Evolutionary conservation across 2,329 filamentous ascomycete species (phyloP), one percentile per base, ranked within the genome.

Genomic region (Elsinoe arachidis): DNA sequence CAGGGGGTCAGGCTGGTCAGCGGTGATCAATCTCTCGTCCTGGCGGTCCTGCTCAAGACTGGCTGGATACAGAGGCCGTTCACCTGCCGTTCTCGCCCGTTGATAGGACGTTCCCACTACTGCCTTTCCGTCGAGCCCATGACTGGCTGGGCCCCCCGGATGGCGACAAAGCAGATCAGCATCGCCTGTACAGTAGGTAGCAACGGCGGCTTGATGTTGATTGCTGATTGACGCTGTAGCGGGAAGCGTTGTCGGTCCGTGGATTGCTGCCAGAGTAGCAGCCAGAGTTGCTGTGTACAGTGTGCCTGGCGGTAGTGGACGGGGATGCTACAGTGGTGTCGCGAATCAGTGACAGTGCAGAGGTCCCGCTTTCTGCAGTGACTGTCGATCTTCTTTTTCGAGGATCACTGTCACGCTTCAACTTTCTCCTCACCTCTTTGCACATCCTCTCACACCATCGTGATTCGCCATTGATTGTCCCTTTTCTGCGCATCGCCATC

Each of bases 371-470:
- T 51, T 53, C 34, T 53, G 49, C 49, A 53, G 33, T 39, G 35
- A 30, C 49, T 53, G 49, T 53, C 49, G 49, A 53, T 53, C 49
- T 53, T 51, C 46, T 51, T 51, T 53, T 53, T 53, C 49, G 49
- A 53, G 49, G 49, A 35, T 37, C 49, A 53, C 49, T 38, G 49
- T 53, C 49, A 53, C 49, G 49, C 49, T 53, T 53, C 49, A 53
- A 33, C 33, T 35, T 39, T 53, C 49, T 53, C 49, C 49, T 53
- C 49, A 53, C 49, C 35, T 30, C 26, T 30, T 30, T 30, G 26
- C 26, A 15, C n/a, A 23, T 23, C 19, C 49, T 38, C 35, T 39
- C 49, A 53, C 49, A 37, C 49, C 34, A 53, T 39, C 49, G n/a
- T 39, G 49, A 53, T 35, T 26, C 49, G 49, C 49, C 49, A 53